Conservation (phyloP, 768 basidiomycete genomes). For the Lentinula detonsa region DNA sequence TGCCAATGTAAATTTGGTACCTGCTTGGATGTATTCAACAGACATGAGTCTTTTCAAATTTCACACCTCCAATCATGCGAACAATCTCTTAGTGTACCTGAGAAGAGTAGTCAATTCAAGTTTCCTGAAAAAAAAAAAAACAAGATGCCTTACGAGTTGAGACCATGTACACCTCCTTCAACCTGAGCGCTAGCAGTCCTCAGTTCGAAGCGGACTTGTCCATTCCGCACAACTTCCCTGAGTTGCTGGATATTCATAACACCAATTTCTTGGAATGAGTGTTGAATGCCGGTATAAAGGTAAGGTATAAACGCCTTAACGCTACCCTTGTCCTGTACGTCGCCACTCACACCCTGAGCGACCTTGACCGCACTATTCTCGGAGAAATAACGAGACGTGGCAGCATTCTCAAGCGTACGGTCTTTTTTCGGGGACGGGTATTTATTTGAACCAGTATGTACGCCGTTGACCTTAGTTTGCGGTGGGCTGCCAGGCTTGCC, state of each 20-base stretch:
- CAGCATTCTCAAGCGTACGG: constrained; percentile 77
- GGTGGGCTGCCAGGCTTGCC: constrained; percentile 40
- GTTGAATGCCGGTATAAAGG: constrained; percentile 76
- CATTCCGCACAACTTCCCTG: constrained; percentile 55
- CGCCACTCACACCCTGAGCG: constrained; percentile 92
- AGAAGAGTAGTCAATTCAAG: neutral
- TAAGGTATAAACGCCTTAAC: constrained; percentile 91
- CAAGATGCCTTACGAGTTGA: constrained; percentile 81
- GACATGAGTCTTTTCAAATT: too few species aligned
- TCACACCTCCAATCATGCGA: constrained; percentile 11
- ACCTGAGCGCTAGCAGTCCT: constrained; percentile 93
- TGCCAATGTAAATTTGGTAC: too few species aligned
- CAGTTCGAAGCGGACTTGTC: constrained; percentile 82
- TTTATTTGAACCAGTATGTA: constrained; percentile 30
- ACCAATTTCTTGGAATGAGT: constrained; percentile 93
- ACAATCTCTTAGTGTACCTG: constrained; percentile 57
- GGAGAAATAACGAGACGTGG: constrained; percentile 93
- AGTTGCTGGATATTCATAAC: constrained; percentile 63
- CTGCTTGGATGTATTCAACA: too few species aligned
- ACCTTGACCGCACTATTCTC: constrained; percentile 92
- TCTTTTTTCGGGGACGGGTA: constrained; percentile 42
- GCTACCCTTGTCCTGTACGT: constrained; percentile 96
- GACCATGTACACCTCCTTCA: constrained; percentile 92
- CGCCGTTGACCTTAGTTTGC: constrained; percentile 16
- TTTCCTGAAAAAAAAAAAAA: too few species aligned